These are phyloP conservation scores for Elongisporangium undulatum DNA, from an alignment of 352 stramenopile species.

Conservation along the genomic window DNA sequence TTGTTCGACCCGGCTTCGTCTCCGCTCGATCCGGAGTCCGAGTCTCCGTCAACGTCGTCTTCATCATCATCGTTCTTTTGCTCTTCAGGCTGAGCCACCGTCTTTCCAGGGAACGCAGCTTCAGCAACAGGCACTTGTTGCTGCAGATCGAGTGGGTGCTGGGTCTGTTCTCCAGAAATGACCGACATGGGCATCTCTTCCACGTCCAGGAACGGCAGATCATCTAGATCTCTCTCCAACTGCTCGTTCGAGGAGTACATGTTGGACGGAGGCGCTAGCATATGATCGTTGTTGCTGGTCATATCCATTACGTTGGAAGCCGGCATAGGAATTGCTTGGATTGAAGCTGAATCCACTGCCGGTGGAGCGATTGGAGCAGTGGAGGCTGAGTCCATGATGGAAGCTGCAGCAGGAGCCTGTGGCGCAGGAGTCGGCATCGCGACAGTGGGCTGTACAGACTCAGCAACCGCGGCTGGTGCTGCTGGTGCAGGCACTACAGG, in stretches of 20 bases:
- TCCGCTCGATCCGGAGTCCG: constrained; percentile 25
- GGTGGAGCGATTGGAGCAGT: background rate
- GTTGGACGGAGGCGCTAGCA: constrained; percentile 8
- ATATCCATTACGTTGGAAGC: constrained; percentile 24
- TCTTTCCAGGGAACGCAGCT: background rate
- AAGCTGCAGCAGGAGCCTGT: background rate
- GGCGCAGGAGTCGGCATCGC: constrained; percentile 3
- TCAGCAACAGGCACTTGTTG: background rate
- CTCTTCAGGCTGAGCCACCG: background rate
- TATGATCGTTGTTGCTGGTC: constrained; percentile 18
- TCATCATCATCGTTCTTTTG: constrained; percentile 26
- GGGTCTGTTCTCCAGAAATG: constrained; percentile 5
- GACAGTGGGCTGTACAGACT: background rate
- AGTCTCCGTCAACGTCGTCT: constrained; percentile 41
- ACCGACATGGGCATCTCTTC: constrained; percentile 56
- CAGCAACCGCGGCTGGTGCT: background rate
- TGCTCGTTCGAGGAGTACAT: constrained; percentile 68
- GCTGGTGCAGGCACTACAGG: background rate
- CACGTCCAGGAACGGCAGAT: constrained; percentile 68
- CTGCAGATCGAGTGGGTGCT: background rate
- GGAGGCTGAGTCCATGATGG: background rate
- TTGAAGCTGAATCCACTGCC: background rate
- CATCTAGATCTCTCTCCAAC: constrained; percentile 62
- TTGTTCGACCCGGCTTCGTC: constrained; percentile 53
- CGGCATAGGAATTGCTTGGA: constrained; percentile 25